These are phyloP conservation scores for Apiospora marii DNA, from an alignment of 2,329 filamentous ascomycete genomes.

Conservation along the genomic window DNA sequence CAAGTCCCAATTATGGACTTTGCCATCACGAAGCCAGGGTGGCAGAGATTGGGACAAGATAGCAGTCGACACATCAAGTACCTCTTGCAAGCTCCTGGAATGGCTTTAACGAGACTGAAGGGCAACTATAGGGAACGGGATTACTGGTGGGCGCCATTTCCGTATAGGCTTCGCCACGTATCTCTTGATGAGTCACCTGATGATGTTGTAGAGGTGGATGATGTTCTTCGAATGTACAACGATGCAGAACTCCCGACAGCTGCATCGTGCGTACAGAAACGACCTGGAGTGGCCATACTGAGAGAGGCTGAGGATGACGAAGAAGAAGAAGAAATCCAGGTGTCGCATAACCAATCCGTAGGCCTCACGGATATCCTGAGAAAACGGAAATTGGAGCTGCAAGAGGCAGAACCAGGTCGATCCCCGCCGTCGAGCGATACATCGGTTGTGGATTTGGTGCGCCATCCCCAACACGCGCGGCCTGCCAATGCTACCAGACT, in stretches of 20 bases:
- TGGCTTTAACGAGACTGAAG: not conserved
- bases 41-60: constrained; percentile 29
- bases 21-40: constrained; percentile 36
- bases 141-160: constrained; percentile 35
- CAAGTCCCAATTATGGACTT: constrained; percentile 41
- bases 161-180: constrained; percentile 30
- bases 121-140: not conserved
- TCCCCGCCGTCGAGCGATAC: not conserved
- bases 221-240: constrained; percentile 26
- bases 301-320: constrained; percentile 36
- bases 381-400: constrained; percentile 36
- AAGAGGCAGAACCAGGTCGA: not conserved
- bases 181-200: constrained; percentile 35
- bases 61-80: not conserved
- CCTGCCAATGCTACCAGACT: constrained; percentile 25
- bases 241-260: constrained; percentile 34
- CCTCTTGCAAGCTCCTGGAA: not conserved
- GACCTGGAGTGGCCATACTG: constrained; percentile 40
- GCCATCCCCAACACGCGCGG: constrained; percentile 28
- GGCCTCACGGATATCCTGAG: constrained; percentile 29
- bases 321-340: constrained; percentile 29
- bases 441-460: not conserved
- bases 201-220: constrained; percentile 22
- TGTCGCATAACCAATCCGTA: not conserved
- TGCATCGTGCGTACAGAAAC: constrained; percentile 40